phyloP scores from a whole-genome alignment of 768 basidiomycete species.

The Suillus subaureus region DNA sequence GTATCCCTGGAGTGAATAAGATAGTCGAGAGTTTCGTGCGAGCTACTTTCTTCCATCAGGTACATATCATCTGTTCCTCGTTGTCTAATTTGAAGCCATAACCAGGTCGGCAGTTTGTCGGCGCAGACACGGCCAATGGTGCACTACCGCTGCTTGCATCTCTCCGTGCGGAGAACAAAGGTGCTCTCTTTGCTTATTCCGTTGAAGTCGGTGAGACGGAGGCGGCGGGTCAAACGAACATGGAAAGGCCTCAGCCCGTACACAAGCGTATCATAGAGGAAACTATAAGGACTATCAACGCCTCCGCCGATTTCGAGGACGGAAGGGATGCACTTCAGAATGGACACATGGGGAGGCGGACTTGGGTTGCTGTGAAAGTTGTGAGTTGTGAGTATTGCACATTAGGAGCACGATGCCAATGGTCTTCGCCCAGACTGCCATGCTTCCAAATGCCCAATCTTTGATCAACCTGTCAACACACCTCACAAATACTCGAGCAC shows the following conservation, averaged over 20 bases:
- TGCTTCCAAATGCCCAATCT: slow-evolving; percentile 63
- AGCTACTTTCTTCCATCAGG: slow-evolving; percentile 85
- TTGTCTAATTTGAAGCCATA: background rate
- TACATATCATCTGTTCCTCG: slow-evolving; percentile 28
- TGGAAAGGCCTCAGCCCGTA: slow-evolving; percentile 29
- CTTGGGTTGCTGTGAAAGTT: slow-evolving; percentile 87
- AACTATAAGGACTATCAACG: slow-evolving; percentile 74
- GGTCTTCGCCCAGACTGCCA: slow-evolving; percentile 57
- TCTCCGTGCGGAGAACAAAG: slow-evolving; percentile 70
- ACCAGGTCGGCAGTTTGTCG: slow-evolving; percentile 69
- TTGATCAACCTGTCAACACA: slow-evolving; percentile 65
- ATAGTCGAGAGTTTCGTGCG: slow-evolving; percentile 72
- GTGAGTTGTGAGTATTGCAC: slow-evolving; percentile 40
- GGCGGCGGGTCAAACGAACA: slow-evolving; percentile 36
- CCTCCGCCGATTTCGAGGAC: slow-evolving; percentile 82
- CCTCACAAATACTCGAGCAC: slow-evolving; percentile 47
- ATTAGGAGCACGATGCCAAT: background rate
- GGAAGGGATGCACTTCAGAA: slow-evolving; percentile 23
- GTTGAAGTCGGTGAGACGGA: slow-evolving; percentile 78
- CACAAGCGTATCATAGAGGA: slow-evolving; percentile 74
- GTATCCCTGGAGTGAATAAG: slow-evolving; percentile 55
- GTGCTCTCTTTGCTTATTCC: slow-evolving; percentile 78
- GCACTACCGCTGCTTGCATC: slow-evolving; percentile 63
- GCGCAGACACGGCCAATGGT: slow-evolving; percentile 77
- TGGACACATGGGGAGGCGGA: slow-evolving; percentile 48